Evolutionary conservation across 1,284 basidiomycete genomes (phyloP), one percentile per base, ranked within the genome.

Genomic region (Quambalaria eucalypti): DNA sequence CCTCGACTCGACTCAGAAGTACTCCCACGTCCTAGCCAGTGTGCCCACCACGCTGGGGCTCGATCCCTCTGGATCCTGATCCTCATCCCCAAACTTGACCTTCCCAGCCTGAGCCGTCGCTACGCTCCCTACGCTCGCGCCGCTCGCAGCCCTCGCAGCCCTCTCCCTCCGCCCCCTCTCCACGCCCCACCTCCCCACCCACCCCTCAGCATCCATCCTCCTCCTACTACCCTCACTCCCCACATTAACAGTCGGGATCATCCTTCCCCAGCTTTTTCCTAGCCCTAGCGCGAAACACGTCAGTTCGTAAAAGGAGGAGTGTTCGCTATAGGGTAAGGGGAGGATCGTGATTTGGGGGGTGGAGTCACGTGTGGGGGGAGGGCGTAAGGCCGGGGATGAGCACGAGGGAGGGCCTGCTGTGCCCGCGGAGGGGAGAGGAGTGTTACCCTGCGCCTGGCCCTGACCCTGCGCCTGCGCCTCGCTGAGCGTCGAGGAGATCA

Each of bases 161-260:
- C n/a, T n/a, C n/a, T n/a, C n/a, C n/a, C 54, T 36, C 30, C 64
- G 29, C 44, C 52, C 50, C 52, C 65, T 65, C 33, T 70, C 69
- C 8, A 52, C 39, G 55, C 57, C 57, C 69, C 73, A 74, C 29
- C 61, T 57, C 30, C 71, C 65, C 48, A 69, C 62, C 71, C 69
- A 74, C 30, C 62, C 63, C 0, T n/a, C n/a, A n/a, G n/a, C n/a
- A n/a, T 61, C 64, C 71, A 73, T 72, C 57, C 66, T 66, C 16
- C 58, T 60, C 10, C 69, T 60, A 16, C 65, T 87, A 21, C 74
- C 78, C 70, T 87, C 85, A 61, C 81, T 90, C 16, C 87, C 88
- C 0, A 97, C 87, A 68, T 96, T 97, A 42, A 97, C 92, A 0
- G 93, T 97, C 4, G 93, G 88, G 63, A 97, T 92, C 81, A 97